Base-by-base conservation (phyloP, 805 yeast species). In the Ogataea pini region DNA sequence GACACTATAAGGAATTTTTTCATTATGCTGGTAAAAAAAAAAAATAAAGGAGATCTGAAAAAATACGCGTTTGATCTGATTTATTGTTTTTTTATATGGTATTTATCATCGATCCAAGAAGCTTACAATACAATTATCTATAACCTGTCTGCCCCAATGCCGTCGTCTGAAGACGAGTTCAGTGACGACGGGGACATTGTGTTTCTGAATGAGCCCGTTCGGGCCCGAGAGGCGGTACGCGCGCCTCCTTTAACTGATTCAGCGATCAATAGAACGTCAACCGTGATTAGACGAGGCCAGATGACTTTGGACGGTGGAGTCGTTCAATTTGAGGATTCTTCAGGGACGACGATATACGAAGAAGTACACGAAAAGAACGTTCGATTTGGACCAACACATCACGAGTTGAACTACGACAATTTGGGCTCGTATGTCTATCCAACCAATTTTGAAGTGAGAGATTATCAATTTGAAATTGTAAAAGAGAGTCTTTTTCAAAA, bases 401-500 rank as follows among this genome's bases (percentile, higher is more conserved):
- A 83, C 56, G 68, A 67, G 9, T 59, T 85, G 34, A 67, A 77
- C 53, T 42, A 51, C 2, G 68, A 63, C 3, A 67, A 66, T 7
- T 52, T 82, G 7, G 45, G 56, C 1, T 70, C 80, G 0, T 88
- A 83, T 59, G 70, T 89, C 0, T 94, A 95, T 63, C 99, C 99
- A 0, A 82, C 89, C 1, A 92, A 94, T 60, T 79, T 80, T 54
- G 86, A 87, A 51, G 73, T 85, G 0, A 79, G 99, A 62, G 96
- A 89, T 51, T 94, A 95, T 63, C 99, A 94, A 68, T 82, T 75
- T 61, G 83, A 84, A 55, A 90, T 94, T 47, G 89, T 90, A 2
- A 72, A 74, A 39, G 78, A 80, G 48, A 84, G 97, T 0, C 70
- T 94, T 31, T 82, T 78, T 58, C 74, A 82, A 52, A 94, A 94